Conservation (phyloP, 2,329 filamentous ascomycete species). For the Fusarium sp. region DNA sequence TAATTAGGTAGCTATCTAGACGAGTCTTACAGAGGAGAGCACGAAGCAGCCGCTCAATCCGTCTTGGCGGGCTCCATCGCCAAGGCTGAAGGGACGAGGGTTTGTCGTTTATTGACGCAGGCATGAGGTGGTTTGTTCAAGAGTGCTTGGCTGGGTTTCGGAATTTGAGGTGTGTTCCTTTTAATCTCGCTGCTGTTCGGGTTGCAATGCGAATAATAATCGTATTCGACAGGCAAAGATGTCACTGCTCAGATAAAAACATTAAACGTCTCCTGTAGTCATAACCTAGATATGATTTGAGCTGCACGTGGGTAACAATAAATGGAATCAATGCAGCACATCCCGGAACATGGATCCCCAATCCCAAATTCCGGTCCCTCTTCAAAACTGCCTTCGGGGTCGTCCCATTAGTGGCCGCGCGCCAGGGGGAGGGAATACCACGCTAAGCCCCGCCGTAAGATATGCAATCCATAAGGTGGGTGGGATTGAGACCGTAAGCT, state of each 20-base stretch:
- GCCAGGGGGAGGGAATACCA: not conserved
- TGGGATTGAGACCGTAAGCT: not conserved
- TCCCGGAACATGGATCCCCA: not conserved
- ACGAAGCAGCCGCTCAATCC: slow-evolving; percentile 12
- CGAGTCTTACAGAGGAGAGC: not conserved
- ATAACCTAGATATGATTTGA: not conserved
- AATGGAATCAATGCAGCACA: slow-evolving; percentile 10
- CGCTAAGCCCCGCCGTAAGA: not conserved
- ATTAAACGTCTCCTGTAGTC: not conserved
- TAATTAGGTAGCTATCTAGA: not conserved
- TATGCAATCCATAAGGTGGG: not conserved
- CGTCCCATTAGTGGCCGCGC: not conserved
- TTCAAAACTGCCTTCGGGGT: not conserved
- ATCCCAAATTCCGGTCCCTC: not conserved
- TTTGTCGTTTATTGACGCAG: no score
- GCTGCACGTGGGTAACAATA: not conserved
- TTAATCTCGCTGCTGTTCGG: slow-evolving; percentile 16
- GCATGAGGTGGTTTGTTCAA: not conserved
- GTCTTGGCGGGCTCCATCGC: slow-evolving; percentile 29
- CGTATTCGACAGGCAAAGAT: not conserved
- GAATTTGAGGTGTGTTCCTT: slow-evolving; percentile 14
- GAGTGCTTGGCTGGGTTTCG: not conserved
- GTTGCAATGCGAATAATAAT: not conserved
- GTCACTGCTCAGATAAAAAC: not conserved
- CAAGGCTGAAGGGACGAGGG: not conserved